Base-by-base conservation (phyloP, 176 grass and related monocot genomes). In the Triticum monococcum region DNA sequence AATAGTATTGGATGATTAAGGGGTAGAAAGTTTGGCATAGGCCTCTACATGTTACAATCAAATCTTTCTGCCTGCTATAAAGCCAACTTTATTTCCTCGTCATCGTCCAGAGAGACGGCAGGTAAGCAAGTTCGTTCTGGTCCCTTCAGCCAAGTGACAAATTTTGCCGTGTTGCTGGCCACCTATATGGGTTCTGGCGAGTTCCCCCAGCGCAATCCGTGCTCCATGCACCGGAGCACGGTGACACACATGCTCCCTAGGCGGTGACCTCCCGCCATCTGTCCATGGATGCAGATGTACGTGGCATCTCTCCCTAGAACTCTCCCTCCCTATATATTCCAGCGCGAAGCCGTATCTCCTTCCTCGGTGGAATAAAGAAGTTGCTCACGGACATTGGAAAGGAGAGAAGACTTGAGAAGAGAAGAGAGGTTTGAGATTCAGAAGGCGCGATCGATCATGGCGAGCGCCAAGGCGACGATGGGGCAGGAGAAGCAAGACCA, bases 381-480 rank as follows among this genome's bases (percentile, higher is more conserved):
- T 4, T 79, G 22, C 14, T 12, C 12, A 36, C 31, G 45, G 85
- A 75, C 54, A 2, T 9, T n/a, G 10, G 10, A n/a, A 80, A 67
- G 79, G 1, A 14, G 62, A 87, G 64, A 40, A 54, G 50, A 18
- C 5, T 0, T 57, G 26, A 35, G 77, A 22, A 12, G 36, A 36
- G 13, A 26, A n/a, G 80, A 59, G 38, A 79, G 40, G 56, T 26
- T 57, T 62, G 45, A 48, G 22, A 68, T 36, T 32, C 61, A 43
- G 17, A 31, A 54, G 56, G 56, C 3, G 56, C 0, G 43, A 65
- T 33, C n/a, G 89, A 91, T 20, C 23, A 93, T 95, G 89, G 86
- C 91, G 38, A 93, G 82, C 79, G 70, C 91, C 46, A 85, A 93
- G 74, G 87, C 65, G 40, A 77, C 77, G 67, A 77, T 81, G 67